Evolutionary conservation across 1,284 basidiomycete species (phyloP), one percentile per base, ranked within the genome.

Genomic region (Chiua sp.): DNA sequence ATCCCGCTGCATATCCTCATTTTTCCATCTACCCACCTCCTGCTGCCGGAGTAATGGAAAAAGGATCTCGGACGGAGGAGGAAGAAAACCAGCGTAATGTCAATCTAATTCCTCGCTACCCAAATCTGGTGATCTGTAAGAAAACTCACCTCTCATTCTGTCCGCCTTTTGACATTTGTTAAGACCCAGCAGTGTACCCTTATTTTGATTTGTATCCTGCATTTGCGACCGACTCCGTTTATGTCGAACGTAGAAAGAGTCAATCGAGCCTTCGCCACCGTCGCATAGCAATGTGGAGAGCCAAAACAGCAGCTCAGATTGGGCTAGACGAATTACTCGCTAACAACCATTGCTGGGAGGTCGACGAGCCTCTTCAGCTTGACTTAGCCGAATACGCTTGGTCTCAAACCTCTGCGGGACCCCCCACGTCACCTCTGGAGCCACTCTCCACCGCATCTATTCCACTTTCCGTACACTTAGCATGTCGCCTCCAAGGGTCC

Each of bases 401-500:
- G 87, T 90, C 88, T 8, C 79, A 85, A 30, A 87, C 87, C 11
- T 91, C 90, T 12, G 75, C 75, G 5, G 88, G 90, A 15, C 89
- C 89, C 33, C 77, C 75, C 28, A 82, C 84, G 57, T 72, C 75
- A 50, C 75, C 79, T 52, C 66, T 75, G 23, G 70, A 77, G 46
- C 79, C 77, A 15, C 68, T 74, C 12, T 59, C 70, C 22, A 77
- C 78, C 4, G 77, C 73, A 69, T 70, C 72, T 63, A 73, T 72
- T 54, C 66, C 78, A 35, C 77, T 76, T 20, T 88, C 87, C 20
- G 75, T 90, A n/a, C 84, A 88, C 65, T 68, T 90, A 46, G 83
- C 81, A 44, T 69, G 80, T 52, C 83, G 87, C 20, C 61, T 79
- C 46, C 75, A 80, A 64, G 87, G 85, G 16, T 90, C 88, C 4